These are phyloP conservation scores for Kluyveromyces sp. DNA, from an alignment of 1,139 yeast species.

Conservation along the genomic window DNA sequence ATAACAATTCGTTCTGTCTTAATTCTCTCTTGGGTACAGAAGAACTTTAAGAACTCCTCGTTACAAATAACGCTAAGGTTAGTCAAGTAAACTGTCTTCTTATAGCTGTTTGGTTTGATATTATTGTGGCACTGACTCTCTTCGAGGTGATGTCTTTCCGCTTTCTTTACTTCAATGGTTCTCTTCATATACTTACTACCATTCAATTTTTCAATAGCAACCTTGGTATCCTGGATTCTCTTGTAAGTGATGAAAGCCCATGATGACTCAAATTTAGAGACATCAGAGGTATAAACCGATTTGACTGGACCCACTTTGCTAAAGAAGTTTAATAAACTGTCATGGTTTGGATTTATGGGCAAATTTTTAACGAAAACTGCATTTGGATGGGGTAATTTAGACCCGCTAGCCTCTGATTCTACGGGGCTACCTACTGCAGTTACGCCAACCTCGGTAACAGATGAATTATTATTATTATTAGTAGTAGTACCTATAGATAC, in stretches of 20 bases:
- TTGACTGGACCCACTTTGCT: conserved; percentile 36
- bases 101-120: conserved; percentile 5
- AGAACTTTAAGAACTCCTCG: conserved; percentile 18
- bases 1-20: conserved; percentile 13
- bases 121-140: conserved; percentile 2
- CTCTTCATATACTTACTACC: conserved; percentile 23
- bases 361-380: conserved; percentile 39
- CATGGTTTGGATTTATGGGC: conserved; percentile 34
- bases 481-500: background rate
- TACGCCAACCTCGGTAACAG: no score
- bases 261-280: conserved; percentile 32
- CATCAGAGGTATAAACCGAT: conserved; percentile 35
- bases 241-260: conserved; percentile 43
- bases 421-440: background rate
- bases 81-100: conserved; percentile 16
- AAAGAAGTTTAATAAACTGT: conserved; percentile 32
- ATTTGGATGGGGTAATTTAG: conserved; percentile 25
- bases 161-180: conserved; percentile 29
- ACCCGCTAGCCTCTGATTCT: background rate
- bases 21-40: conserved; percentile 22
- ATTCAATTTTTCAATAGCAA: conserved; percentile 27
- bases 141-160: conserved; percentile 13
- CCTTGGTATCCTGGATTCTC: conserved; percentile 24
- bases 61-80: conserved; percentile 26
- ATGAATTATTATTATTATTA: background rate